These are phyloP conservation scores for Mycena vulgaris DNA, from an alignment of 768 basidiomycete genomes.

Conservation along the genomic window DNA sequence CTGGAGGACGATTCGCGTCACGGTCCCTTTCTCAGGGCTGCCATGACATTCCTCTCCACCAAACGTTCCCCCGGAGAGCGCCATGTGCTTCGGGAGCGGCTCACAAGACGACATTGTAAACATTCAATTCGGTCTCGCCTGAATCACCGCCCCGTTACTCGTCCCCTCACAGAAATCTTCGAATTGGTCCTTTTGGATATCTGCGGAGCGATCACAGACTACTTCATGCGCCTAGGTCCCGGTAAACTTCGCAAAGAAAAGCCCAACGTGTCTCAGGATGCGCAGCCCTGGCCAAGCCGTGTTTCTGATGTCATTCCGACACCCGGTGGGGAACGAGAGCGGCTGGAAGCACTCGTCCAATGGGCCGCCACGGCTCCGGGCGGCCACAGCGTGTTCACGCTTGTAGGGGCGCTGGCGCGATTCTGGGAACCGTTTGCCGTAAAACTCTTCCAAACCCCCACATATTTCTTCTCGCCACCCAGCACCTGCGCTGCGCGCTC, in stretches of 20 bases:
- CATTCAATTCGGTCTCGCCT: background rate
- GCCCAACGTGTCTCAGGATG: background rate
- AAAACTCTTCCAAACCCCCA: background rate
- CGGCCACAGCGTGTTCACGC: constrained; percentile 5
- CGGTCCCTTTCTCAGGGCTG: constrained; percentile 16
- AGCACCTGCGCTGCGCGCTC: background rate
- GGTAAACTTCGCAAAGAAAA: background rate
- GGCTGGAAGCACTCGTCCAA: background rate
- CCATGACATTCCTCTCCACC: constrained; percentile 11
- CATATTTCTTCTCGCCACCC: background rate
- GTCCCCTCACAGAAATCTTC: background rate
- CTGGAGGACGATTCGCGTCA: constrained; percentile 15
- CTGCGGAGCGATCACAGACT: background rate
- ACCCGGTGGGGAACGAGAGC: background rate
- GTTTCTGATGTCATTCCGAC: background rate
- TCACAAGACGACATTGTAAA: constrained; percentile 12
- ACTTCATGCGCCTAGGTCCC: background rate
- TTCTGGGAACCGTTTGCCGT: constrained; percentile 12
- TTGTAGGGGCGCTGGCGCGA: constrained; percentile 13
- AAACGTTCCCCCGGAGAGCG: constrained; percentile 5
- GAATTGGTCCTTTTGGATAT: background rate
- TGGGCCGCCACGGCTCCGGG: constrained; percentile 1
- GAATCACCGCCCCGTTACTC: background rate
- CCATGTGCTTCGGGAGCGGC: constrained; percentile 1
- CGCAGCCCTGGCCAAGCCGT: constrained; percentile 3